Conservation (phyloP, 495 filamentous ascomycete species). For the Pseudoneurospora amorphoporcata region DNA sequence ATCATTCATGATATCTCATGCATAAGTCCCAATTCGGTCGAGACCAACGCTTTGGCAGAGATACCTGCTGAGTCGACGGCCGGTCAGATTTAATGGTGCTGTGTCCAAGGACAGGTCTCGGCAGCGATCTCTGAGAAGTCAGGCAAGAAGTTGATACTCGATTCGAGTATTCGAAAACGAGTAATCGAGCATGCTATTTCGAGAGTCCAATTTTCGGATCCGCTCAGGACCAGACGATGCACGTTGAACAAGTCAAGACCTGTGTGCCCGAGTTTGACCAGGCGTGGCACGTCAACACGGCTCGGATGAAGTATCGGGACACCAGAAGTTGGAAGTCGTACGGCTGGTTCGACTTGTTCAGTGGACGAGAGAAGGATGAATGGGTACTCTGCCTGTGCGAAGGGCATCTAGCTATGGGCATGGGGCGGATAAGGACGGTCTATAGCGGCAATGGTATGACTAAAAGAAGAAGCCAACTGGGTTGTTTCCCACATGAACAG, state of each 20-base stretch:
- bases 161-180: background rate
- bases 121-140: background rate
- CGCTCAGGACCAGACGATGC: background rate
- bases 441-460: background rate
- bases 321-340: background rate
- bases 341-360: background rate
- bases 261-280: background rate
- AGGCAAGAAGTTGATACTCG: background rate
- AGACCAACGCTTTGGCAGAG: too few relatives aligned
- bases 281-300: background rate
- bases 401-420: background rate
- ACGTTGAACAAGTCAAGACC: background rate
- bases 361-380: background rate
- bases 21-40: too few relatives aligned
- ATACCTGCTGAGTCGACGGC: too few relatives aligned
- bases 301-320: background rate
- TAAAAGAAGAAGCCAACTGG: background rate
- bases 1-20: too few relatives aligned
- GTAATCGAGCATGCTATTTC: background rate
- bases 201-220: background rate
- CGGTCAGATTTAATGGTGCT: background rate
- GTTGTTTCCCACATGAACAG: slow-evolving; percentile 17
- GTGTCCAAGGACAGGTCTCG: background rate
- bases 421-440: background rate
- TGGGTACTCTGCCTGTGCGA: background rate